phyloP scores from a whole-genome alignment of 2,329 filamentous ascomycete species.

The Xylaria sp. region DNA sequence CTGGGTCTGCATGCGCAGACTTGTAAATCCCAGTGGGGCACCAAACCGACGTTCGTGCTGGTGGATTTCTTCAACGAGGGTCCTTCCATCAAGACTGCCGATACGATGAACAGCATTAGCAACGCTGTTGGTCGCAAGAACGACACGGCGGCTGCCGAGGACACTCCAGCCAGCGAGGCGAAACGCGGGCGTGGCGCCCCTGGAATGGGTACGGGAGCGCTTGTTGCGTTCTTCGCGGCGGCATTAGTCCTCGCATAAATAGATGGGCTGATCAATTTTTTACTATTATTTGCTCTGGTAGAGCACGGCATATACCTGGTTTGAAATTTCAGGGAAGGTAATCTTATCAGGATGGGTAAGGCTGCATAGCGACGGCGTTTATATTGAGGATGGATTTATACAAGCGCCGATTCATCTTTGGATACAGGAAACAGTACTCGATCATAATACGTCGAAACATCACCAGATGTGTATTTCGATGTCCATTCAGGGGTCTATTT shows the following conservation, averaged over 20 bases:
- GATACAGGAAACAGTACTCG: background rate
- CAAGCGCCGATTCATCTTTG: background rate
- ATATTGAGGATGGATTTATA: background rate
- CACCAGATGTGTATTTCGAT: background rate
- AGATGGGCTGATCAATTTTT: background rate
- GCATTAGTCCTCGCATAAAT: conserved; percentile 54
- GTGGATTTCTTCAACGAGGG: conserved; percentile 85
- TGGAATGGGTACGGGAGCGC: conserved; percentile 50
- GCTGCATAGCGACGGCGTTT: conserved; percentile 42
- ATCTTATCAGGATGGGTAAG: background rate
- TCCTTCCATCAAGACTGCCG: conserved; percentile 75
- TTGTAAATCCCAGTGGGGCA: conserved; percentile 70
- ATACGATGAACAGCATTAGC: conserved; percentile 70
- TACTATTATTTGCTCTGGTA: no score
- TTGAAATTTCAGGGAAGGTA: background rate
- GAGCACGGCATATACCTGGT: background rate
- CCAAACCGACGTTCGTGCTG: conserved; percentile 76
- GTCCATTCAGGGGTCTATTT: background rate
- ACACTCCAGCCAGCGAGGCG: conserved; percentile 15
- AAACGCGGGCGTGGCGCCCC: conserved; percentile 22
- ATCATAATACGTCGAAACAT: background rate
- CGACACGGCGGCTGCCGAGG: conserved; percentile 24
- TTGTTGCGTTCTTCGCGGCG: conserved; percentile 58
- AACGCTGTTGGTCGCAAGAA: conserved; percentile 52
- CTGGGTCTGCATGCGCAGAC: conserved; percentile 64